Conservation (phyloP, 2,329 filamentous ascomycete species). For the Cadophora gregata region DNA sequence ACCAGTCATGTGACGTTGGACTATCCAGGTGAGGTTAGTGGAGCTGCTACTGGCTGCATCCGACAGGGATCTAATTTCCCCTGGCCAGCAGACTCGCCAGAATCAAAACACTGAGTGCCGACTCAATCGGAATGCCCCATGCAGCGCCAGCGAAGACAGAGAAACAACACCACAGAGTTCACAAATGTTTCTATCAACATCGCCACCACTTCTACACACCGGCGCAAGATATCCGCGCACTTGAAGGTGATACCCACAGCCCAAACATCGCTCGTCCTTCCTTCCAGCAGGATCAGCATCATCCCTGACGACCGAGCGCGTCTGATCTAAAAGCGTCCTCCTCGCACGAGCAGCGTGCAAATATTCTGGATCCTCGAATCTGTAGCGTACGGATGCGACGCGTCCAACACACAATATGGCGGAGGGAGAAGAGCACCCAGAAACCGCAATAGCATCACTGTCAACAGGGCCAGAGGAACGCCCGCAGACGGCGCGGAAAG, state of each 20-base stretch:
- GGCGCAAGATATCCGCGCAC: background rate
- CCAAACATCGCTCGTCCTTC: conserved; percentile 18
- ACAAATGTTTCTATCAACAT: conserved; percentile 7
- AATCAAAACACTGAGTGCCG: conserved; percentile 18
- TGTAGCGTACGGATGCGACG: conserved; percentile 39
- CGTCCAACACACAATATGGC: conserved; percentile 39
- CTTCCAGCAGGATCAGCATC: background rate
- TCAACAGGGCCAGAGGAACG: conserved; percentile 29
- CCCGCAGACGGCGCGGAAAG: conserved; percentile 40
- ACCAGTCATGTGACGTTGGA: background rate
- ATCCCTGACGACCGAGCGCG: conserved; percentile 32
- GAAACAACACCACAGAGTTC: conserved; percentile 9
- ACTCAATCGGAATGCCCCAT: conserved; percentile 17
- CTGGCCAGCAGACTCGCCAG: conserved; percentile 13
- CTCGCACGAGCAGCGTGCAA: conserved; percentile 3
- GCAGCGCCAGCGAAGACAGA: background rate
- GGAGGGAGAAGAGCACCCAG: conserved; percentile 39
- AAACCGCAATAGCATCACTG: conserved; percentile 21
- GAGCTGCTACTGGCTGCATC: background rate
- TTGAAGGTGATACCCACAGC: conserved; percentile 15
- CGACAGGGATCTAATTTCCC: background rate
- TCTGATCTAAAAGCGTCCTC: conserved; percentile 20
- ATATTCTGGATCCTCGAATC: conserved; percentile 2
- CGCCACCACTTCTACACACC: conserved; percentile 9
- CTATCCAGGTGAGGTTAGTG: too few relatives aligned